phyloP scores from a whole-genome alignment of 1,139 yeast genomes.

The Komagataea norvegica region DNA sequence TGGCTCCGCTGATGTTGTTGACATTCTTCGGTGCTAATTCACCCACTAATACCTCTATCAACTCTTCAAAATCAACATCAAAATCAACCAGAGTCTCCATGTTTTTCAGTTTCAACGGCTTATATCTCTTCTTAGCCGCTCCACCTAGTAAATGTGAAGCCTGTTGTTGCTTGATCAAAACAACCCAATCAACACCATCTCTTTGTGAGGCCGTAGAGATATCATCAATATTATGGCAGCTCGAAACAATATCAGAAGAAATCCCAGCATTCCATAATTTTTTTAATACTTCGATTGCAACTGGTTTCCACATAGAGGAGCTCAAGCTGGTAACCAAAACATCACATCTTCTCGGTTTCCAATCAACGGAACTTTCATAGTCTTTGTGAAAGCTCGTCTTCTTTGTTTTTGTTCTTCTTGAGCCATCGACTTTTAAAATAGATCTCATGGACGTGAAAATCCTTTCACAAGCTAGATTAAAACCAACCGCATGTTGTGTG shows the following conservation, averaged over 20 bases:
- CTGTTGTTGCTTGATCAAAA: conserved; percentile 61
- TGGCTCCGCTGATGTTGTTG: conserved; percentile 16
- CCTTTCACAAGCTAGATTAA: conserved; percentile 66
- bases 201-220: conserved; percentile 55
- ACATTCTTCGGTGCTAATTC: conserved; percentile 32
- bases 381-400: conserved; percentile 30
- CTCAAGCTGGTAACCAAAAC: conserved; percentile 71
- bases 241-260: conserved; percentile 61
- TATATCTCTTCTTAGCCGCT: conserved; percentile 47
- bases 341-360: conserved; percentile 64
- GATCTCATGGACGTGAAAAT: conserved; percentile 46
- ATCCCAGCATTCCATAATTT: conserved; percentile 68
- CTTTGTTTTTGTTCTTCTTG: conserved; percentile 24
- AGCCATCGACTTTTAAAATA: conserved; percentile 34
- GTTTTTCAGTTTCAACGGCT: conserved; percentile 70
- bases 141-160: conserved; percentile 23
- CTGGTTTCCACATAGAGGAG: conserved; percentile 42
- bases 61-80: conserved; percentile 68
- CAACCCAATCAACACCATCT: conserved; percentile 73
- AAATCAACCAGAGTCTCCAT: conserved; percentile 53
- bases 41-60: conserved; percentile 43
- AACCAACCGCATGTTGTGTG: conserved; percentile 72
- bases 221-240: conserved; percentile 60
- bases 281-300: conserved; percentile 59
- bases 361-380: conserved; percentile 29